Evolutionary conservation across 2,329 filamentous ascomycete genomes (phyloP).

Genomic region (Akanthomyces uredinophilus): DNA sequence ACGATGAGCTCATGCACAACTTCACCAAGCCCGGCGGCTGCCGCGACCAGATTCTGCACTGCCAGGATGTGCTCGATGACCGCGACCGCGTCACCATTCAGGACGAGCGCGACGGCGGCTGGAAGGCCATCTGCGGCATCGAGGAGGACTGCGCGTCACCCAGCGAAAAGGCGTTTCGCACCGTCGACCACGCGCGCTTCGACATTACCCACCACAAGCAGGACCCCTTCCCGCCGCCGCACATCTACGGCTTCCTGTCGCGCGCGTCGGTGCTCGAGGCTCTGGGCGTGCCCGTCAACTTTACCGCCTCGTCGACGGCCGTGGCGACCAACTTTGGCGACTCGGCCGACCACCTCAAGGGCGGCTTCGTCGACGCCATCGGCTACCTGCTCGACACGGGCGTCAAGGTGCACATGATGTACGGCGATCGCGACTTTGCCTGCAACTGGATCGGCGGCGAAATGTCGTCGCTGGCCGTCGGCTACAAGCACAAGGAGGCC

Average conservation of each 20-base stretch:
- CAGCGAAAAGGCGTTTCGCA: slow-evolving; percentile 51
- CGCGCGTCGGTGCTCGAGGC: slow-evolving; percentile 49
- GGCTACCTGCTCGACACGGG: slow-evolving; percentile 56
- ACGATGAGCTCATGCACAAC: slow-evolving; percentile 25
- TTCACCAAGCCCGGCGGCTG: slow-evolving; percentile 42
- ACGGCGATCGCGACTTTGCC: slow-evolving; percentile 57
- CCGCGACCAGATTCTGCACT: slow-evolving; percentile 45
- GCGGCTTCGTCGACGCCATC: slow-evolving; percentile 45
- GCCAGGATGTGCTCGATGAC: slow-evolving; percentile 43
- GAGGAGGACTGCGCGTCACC: slow-evolving; percentile 47
- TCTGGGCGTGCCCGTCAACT: slow-evolving; percentile 59
- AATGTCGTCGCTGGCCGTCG: slow-evolving; percentile 58
- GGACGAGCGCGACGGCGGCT: slow-evolving; percentile 26
- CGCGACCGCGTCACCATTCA: slow-evolving; percentile 44
- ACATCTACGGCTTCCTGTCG: slow-evolving; percentile 59
- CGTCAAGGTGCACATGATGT: slow-evolving; percentile 66
- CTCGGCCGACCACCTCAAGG: slow-evolving; percentile 54
- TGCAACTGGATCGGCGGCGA: slow-evolving; percentile 68
- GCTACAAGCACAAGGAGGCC: slow-evolving; percentile 39
- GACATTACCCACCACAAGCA: slow-evolving; percentile 52
- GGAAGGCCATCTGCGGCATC: slow-evolving; percentile 37
- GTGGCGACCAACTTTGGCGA: slow-evolving; percentile 51
- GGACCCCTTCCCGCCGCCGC: slow-evolving; percentile 60
- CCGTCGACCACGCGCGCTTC: slow-evolving; percentile 49
- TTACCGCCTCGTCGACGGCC: slow-evolving; percentile 39